Evolutionary conservation across 805 yeast species (phyloP).

Genomic region (Candida xyloterini): DNA sequence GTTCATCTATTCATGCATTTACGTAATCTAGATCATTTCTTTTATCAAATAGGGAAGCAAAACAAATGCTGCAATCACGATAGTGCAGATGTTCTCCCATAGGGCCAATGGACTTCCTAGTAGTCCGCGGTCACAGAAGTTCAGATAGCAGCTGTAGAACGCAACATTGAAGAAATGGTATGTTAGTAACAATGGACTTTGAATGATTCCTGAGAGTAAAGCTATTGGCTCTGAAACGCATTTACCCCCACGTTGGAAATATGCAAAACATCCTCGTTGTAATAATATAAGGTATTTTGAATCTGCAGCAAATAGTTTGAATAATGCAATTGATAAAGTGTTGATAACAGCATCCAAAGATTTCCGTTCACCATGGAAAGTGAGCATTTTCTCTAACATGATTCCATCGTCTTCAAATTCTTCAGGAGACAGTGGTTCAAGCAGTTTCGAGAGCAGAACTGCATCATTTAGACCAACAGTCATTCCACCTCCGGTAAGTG

Average conservation of each 20-base stretch:
- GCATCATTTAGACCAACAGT: constrained; percentile 93
- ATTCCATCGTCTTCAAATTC: constrained; percentile 56
- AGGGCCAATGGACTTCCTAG: constrained; percentile 68
- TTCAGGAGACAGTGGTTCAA: constrained; percentile 52
- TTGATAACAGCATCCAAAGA: constrained; percentile 79
- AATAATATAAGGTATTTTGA: constrained; percentile 58
- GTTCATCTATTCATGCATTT: no score
- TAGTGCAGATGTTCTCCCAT: constrained; percentile 61
- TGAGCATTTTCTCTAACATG: constrained; percentile 54
- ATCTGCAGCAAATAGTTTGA: constrained; percentile 87
- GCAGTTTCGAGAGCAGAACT: constrained; percentile 58
- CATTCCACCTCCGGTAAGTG: constrained; percentile 99
- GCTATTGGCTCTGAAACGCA: constrained; percentile 78
- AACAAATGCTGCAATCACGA: constrained; percentile 71
- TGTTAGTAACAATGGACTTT: constrained; percentile 70
- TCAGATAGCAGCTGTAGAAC: constrained; percentile 70
- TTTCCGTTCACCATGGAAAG: constrained; percentile 79
- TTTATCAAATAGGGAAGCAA: constrained; percentile 69
- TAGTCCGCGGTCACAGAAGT: constrained; percentile 63
- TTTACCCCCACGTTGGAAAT: constrained; percentile 81
- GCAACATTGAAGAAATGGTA: constrained; percentile 91
- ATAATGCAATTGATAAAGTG: constrained; percentile 86
- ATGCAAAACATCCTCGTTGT: constrained; percentile 85
- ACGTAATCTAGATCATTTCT: constrained; percentile 17
- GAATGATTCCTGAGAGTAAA: constrained; percentile 76